These are phyloP conservation scores for Macrolepiota dolichaula DNA, from an alignment of 768 basidiomycete species.

Conservation along the genomic window DNA sequence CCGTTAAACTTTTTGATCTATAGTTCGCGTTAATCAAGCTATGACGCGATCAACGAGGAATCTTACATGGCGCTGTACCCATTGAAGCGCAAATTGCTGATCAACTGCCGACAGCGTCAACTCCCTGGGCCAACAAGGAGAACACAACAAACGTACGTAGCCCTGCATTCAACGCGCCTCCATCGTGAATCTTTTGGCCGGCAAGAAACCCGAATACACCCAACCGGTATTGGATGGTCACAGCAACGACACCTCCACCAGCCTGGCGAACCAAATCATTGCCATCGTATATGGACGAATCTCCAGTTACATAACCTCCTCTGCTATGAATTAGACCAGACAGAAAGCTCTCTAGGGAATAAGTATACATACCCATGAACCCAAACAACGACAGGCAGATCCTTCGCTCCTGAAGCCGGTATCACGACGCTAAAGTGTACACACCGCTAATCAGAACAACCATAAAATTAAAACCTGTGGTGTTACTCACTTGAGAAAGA, in stretches of 20 bases:
- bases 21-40: background rate
- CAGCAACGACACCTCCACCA: conserved; percentile 27
- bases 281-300: conserved; percentile 24
- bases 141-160: conserved; percentile 34
- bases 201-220: conserved; percentile 47
- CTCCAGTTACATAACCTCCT: conserved; percentile 9
- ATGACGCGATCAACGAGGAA: background rate
- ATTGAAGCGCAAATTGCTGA: conserved; percentile 38
- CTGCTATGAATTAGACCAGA: background rate
- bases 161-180: conserved; percentile 44
- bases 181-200: conserved; percentile 36
- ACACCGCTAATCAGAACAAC: background rate
- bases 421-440: conserved; percentile 29
- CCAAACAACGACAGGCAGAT: conserved; percentile 39
- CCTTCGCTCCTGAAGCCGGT: conserved; percentile 24
- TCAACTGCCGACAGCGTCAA: conserved; percentile 28
- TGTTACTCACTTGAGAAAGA: conserved; percentile 37
- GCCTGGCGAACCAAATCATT: conserved; percentile 33
- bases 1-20: conserved; percentile 40
- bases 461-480: background rate
- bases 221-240: conserved; percentile 21
- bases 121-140: background rate
- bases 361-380: conserved; percentile 34
- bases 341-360: background rate
- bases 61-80: conserved; percentile 38